Evolutionary conservation across 345 rosid species (phyloP), one percentile per base, ranked within the genome.

Genomic region (Gossypium raimondii): DNA sequence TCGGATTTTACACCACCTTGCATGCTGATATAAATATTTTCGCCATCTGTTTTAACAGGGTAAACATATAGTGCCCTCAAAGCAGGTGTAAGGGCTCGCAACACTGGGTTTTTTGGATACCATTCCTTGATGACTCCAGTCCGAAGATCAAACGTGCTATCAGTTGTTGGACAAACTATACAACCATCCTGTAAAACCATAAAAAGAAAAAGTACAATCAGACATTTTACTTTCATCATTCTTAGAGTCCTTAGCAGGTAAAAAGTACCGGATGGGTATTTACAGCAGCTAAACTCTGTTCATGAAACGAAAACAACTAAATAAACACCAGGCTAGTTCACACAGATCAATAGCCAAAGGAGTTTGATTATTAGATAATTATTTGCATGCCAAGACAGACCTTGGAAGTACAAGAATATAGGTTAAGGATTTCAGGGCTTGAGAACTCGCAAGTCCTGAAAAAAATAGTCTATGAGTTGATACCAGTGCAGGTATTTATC

Each of bases 31-130:
- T 81, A 89, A 43, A 94, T 92, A 75, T 92, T 94, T 8, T 94
- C 87, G 73, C 86, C 92, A n/a, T 94, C 94, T 0, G 77, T 77
- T 83, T 92, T 92, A 67, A 84, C 88, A 13, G 94, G 95, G 83
- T 82, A 94, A 22, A 86, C 76, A 78, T n/a, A 94, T 52, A 94
- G 85, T 38, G 81, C 74, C 68, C 95, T 86, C 81, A 92, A 73
- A 62, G 95, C 87, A 64, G 97, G 98, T 27, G 98, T 92, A 56
- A 94, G 87, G 66, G 57, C 92, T 84, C 97, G 87, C 17, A 94
- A 86, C 58, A 94, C 97, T 3, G 97, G 90, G 83, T 91, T 94
- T 52, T 94, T 94, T 0, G 98, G 98, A 73, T 94, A 94, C 98
- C 98, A 94, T 65, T 89, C 97, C 79, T 75, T 81, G 80, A 89